phyloP scores from a whole-genome alignment of 1,284 basidiomycete species.

The Peniophora sp. region DNA sequence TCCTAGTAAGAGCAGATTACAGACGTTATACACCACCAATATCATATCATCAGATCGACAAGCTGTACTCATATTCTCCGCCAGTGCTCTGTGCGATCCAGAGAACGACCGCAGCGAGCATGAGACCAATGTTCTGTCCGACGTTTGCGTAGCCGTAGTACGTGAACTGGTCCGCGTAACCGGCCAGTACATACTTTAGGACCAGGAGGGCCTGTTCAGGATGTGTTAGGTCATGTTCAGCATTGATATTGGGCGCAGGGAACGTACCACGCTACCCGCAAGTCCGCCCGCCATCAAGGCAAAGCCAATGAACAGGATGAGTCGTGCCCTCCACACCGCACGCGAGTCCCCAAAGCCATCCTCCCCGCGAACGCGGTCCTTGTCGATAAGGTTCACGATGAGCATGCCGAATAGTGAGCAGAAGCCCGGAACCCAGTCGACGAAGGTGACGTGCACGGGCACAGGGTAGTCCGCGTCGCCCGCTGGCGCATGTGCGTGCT shows the following conservation, averaged over 20 bases:
- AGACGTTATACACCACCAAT: too few relatives aligned
- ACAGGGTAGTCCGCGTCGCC: constrained; percentile 63
- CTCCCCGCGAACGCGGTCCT: constrained; percentile 80
- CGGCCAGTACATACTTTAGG: constrained; percentile 83
- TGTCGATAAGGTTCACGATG: constrained; percentile 92
- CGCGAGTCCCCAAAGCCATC: constrained; percentile 74
- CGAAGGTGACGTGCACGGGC: constrained; percentile 83
- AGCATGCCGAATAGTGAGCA: constrained; percentile 93
- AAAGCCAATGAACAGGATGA: constrained; percentile 93
- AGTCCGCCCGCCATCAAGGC: constrained; percentile 95
- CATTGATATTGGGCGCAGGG: not conserved
- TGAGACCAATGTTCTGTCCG: constrained; percentile 90
- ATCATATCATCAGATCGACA: constrained; percentile 19
- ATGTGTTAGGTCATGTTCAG: constrained; percentile 1
- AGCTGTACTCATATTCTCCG: constrained; percentile 83
- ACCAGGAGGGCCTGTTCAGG: constrained; percentile 77
- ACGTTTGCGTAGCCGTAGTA: constrained; percentile 95
- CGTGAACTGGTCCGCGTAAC: constrained; percentile 69
- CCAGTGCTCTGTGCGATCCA: constrained; percentile 82
- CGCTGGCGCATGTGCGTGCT: constrained; percentile 68
- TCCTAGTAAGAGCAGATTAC: too few relatives aligned
- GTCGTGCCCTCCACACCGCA: constrained; percentile 84
- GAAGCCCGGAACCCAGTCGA: constrained; percentile 94
- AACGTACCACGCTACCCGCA: constrained; percentile 84
- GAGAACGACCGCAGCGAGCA: constrained; percentile 82